Conservation (phyloP, 1,139 yeast species). For the Yamadazyma diospyri region DNA sequence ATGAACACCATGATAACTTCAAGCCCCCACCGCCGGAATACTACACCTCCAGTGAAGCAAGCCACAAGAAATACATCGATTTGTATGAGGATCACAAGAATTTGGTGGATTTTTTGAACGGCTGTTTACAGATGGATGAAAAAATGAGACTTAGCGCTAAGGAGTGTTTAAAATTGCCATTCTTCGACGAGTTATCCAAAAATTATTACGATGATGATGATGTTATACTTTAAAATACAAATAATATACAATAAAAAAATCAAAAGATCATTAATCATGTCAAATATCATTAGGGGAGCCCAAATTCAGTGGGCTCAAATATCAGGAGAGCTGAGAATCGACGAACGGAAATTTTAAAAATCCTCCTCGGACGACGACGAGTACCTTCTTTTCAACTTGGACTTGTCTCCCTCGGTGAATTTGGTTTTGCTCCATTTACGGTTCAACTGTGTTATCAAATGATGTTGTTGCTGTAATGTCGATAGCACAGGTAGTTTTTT, state of each 20-base stretch:
- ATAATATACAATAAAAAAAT: slow-evolving; percentile 1
- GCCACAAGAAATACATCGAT: slow-evolving; percentile 18
- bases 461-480: slow-evolving; percentile 24
- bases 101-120: slow-evolving; percentile 52
- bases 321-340: no score
- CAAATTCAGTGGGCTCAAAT: no score
- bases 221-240: slow-evolving; percentile 23
- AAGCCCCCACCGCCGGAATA: slow-evolving; percentile 3
- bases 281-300: no score
- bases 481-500: slow-evolving; percentile 12
- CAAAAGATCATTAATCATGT: no score
- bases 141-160: slow-evolving; percentile 52
- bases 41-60: slow-evolving; percentile 10
- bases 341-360: slow-evolving; percentile 2
- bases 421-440: slow-evolving; percentile 34
- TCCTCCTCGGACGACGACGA: slow-evolving; percentile 13
- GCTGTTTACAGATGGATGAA: slow-evolving; percentile 57
- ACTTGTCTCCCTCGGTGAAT: slow-evolving; percentile 1
- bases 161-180: slow-evolving; percentile 52
- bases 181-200: slow-evolving; percentile 40
- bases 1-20: slow-evolving; percentile 18
- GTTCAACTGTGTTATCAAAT: slow-evolving; percentile 33
- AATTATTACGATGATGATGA: slow-evolving; percentile 32
- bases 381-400: slow-evolving; percentile 13
- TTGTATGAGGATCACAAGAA: slow-evolving; percentile 38